Evolutionary conservation across 169 alveolate genomes (phyloP).

Genomic region (Babesia divergens): DNA sequence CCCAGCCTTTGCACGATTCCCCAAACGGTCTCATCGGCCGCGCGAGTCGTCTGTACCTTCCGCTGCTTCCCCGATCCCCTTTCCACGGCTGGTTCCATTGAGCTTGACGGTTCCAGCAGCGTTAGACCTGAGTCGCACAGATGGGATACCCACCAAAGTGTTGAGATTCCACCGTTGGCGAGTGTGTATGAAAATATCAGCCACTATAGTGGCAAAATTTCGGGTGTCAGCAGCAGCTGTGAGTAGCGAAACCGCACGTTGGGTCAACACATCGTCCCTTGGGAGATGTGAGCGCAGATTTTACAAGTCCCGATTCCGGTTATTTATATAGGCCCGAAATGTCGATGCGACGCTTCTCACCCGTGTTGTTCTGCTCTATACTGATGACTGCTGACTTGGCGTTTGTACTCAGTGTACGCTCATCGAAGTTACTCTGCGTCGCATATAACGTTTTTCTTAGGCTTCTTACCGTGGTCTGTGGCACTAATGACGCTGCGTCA

Average conservation of each 20-base stretch:
- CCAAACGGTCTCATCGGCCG: conserved; percentile 60
- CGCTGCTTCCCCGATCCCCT: neutral
- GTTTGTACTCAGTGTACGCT: conserved; percentile 25
- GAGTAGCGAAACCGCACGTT: no score
- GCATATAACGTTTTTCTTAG: neutral
- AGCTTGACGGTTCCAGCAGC: neutral
- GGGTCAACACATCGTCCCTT: no score
- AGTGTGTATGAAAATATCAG: no score
- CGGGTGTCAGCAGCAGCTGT: no score
- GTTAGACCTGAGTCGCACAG: no score
- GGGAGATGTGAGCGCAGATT: no score
- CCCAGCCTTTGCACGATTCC: conserved; percentile 54
- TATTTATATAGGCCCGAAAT: conserved; percentile 28
- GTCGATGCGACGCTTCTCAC: conserved; percentile 24
- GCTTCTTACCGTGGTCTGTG: conserved; percentile 57
- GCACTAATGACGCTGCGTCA: conserved; percentile 55
- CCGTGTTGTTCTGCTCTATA: conserved; percentile 5
- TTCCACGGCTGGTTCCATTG: neutral
- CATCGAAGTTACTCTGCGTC: conserved; percentile 48
- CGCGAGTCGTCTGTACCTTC: neutral
- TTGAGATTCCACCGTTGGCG: no score
- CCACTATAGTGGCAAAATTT: no score
- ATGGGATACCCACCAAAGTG: no score
- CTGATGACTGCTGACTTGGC: conserved; percentile 16
- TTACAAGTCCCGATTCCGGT: neutral